Evolutionary conservation across 1,284 basidiomycete genomes (phyloP).

Genomic region (Ganoderma sinense): DNA sequence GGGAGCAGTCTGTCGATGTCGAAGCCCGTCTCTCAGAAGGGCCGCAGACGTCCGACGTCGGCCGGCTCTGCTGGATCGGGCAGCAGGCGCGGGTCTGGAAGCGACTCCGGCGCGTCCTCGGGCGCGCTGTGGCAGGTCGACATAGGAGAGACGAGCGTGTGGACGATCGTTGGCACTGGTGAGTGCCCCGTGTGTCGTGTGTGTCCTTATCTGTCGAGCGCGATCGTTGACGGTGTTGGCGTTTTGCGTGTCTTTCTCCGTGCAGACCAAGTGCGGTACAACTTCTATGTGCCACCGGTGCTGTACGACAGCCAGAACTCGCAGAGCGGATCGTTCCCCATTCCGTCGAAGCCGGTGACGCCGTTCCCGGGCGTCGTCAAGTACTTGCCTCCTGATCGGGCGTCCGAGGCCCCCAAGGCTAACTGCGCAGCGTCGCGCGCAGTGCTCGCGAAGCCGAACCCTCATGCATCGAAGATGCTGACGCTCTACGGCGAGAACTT

Average conservation of each 20-base stretch:
- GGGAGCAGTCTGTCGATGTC: constrained; percentile 68
- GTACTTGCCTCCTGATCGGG: constrained; percentile 86
- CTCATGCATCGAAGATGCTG: constrained; percentile 77
- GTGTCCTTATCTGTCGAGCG: constrained; percentile 9
- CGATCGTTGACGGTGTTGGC: constrained; percentile 13
- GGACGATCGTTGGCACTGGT: constrained; percentile 94
- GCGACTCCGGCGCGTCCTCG: constrained; percentile 72
- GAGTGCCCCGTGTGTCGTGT: constrained; percentile 35
- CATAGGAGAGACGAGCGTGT: constrained; percentile 89
- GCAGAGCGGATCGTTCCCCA: constrained; percentile 71
- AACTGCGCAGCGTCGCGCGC: constrained; percentile 70
- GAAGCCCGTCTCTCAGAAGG: constrained; percentile 68
- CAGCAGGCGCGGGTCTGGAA: constrained; percentile 65
- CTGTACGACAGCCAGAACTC: constrained; percentile 80
- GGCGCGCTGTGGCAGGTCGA: constrained; percentile 88
- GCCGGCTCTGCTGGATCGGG: constrained; percentile 72
- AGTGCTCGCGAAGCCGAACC: constrained; percentile 74
- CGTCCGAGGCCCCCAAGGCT: constrained; percentile 73
- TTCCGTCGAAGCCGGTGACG: constrained; percentile 84
- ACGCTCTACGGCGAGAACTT: constrained; percentile 93
- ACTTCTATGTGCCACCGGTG: constrained; percentile 91
- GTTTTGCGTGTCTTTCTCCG: constrained; percentile 1
- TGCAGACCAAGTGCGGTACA: constrained; percentile 86
- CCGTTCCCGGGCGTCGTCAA: constrained; percentile 88
- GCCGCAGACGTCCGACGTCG: constrained; percentile 74